Conservation (phyloP, 1,284 basidiomycete species). For the Limonomyces culmigenus region DNA sequence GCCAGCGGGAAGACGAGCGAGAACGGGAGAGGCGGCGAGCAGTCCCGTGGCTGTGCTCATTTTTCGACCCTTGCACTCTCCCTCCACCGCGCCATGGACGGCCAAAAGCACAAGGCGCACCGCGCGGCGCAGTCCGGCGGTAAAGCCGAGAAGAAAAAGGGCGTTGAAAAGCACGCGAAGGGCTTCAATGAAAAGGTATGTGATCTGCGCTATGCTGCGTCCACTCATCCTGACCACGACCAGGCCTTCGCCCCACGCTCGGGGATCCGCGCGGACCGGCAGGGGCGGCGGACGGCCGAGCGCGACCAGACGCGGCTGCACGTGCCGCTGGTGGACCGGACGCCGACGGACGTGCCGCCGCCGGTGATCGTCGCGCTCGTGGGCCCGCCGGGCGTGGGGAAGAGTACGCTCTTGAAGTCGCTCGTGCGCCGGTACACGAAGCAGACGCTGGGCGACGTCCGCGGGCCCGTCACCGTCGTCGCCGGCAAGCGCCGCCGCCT, state of each 20-base stretch:
- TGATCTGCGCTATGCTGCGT: not conserved
- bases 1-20: too few species aligned
- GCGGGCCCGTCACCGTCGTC: slow-evolving; percentile 94
- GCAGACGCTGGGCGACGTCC: slow-evolving; percentile 79
- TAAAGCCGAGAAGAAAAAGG: slow-evolving; percentile 67
- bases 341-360: slow-evolving; percentile 83
- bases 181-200: slow-evolving; percentile 85
- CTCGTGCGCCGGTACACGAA: slow-evolving; percentile 90
- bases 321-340: slow-evolving; percentile 90
- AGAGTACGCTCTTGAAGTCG: slow-evolving; percentile 87
- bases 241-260: slow-evolving; percentile 92
- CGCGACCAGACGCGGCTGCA: slow-evolving; percentile 90
- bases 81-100: too few species aligned
- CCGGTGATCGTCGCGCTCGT: slow-evolving; percentile 95
- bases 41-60: too few species aligned
- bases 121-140: slow-evolving; percentile 52
- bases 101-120: slow-evolving; percentile 63
- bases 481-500: slow-evolving; percentile 82
- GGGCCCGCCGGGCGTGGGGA: slow-evolving; percentile 93
- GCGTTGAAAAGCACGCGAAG: slow-evolving; percentile 48
- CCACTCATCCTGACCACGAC: not conserved
- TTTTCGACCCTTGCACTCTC: too few species aligned
- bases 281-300: slow-evolving; percentile 84
- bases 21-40: too few species aligned
- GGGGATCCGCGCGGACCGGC: slow-evolving; percentile 72